Base-by-base conservation (phyloP, 331 rosid genomes). In the Rosa hybrid region DNA sequence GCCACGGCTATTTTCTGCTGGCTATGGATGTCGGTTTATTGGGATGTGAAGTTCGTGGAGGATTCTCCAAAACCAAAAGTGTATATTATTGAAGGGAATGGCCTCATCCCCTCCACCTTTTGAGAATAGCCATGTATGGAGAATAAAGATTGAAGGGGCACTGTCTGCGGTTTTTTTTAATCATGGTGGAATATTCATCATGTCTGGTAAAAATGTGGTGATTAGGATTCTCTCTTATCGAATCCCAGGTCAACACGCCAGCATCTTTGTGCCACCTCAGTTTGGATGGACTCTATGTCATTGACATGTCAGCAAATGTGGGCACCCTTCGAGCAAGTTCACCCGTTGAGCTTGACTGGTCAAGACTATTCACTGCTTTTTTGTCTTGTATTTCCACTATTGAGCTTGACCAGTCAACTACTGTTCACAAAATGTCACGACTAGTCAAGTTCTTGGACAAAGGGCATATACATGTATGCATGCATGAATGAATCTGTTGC, bases 161-260 rank as follows among this genome's bases (percentile, higher is more conserved):
- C 76, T 73, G 78, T 81, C 87, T 75, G 49, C 80, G 91, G 90
- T 88, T 71, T 78, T 82, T 81, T 25, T 17, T 12, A 7, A 49
- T 50, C 74, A 30, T 64, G 71, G 78, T 53, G 77, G 90, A 88
- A 91, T 91, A 89, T 90, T 84, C 91, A 83, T 27, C 68, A 44
- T 85, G 88, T 91, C 89, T 79, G 81, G 86, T 72, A 41, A 83
- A 80, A 56, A 59, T 60, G 50, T 65, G 70, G 78, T 59, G 77
- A 86, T 81, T 73, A 81, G 30, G 92, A 90, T 93, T 91, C 97
- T 76, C 77, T 68, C 88, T 85, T 90, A 88, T 86, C 98, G 18
- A 87, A 86, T 65, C 84, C 46, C 9, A 45, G 84, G 81, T 76
- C 78, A 87, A 83, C 86, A 89, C 59, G 81, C 88, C 69, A 49